Conservation (phyloP, 75 land plant species). For the Ceratopteris richardii region DNA sequence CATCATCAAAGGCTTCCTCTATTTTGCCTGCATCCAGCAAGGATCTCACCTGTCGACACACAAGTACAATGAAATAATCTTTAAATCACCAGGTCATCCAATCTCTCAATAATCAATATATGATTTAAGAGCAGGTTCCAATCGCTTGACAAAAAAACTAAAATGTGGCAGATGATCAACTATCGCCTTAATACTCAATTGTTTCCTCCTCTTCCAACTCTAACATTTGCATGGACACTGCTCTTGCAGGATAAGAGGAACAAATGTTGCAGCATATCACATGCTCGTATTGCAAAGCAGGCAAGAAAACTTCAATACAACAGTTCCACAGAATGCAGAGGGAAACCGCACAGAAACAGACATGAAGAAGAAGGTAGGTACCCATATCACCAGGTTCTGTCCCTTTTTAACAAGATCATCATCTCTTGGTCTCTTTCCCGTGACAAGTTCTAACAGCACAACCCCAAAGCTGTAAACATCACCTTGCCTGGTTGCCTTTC, state of each 20-base stretch:
- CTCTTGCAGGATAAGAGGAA: too few relatives aligned
- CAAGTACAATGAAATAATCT: neutral
- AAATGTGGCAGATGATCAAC: too few relatives aligned
- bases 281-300: too few relatives aligned
- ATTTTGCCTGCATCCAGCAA: constrained; percentile 40
- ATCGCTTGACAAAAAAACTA: too few relatives aligned
- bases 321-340: too few relatives aligned
- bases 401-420: constrained; percentile 59
- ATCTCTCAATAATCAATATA: neutral
- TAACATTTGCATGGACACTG: too few relatives aligned
- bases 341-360: too few relatives aligned
- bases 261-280: too few relatives aligned
- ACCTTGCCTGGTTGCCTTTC: constrained; percentile 71
- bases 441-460: constrained; percentile 72
- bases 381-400: constrained; percentile 70
- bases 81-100: neutral
- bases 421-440: constrained; percentile 75
- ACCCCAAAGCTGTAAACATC: constrained; percentile 90
- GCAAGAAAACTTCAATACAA: too few relatives aligned
- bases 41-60: constrained; percentile 59
- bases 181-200: too few relatives aligned
- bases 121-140: too few relatives aligned
- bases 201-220: too few relatives aligned
- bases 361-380: constrained; percentile 16
- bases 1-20: constrained; percentile 47